phyloP scores from a whole-genome alignment of 345 rosid genomes.

The Acer yangbiense region DNA sequence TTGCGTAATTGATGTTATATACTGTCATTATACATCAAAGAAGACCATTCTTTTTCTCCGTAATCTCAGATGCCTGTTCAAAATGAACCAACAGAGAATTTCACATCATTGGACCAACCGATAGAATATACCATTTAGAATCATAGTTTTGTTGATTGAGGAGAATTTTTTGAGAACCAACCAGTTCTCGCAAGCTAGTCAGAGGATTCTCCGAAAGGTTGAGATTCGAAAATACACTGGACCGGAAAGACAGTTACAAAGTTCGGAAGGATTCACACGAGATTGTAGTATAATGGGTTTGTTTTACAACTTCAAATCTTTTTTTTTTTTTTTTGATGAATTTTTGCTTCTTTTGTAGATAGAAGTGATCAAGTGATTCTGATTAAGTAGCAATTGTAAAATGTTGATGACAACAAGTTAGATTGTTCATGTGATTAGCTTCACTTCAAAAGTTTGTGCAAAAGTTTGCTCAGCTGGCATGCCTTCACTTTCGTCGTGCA shows the following conservation, averaged over 20 bases:
- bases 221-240: neutral
- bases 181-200: neutral
- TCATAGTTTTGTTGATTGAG: neutral
- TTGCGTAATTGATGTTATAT: slow-evolving; percentile 1
- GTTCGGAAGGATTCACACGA: neutral
- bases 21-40: neutral
- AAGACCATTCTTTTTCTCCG: slow-evolving; percentile 17
- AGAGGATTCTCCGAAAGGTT: neutral
- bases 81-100: neutral
- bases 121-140: neutral
- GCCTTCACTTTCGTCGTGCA: neutral
- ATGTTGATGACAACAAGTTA: neutral
- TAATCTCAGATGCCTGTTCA: slow-evolving; percentile 11
- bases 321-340: neutral
- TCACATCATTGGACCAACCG: neutral
- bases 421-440: neutral
- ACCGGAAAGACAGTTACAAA: slow-evolving; percentile 3
- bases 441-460: neutral
- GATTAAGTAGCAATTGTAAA: neutral
- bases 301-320: slow-evolving; percentile 3
- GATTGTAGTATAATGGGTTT: slow-evolving; percentile 8
- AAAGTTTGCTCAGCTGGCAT: neutral
- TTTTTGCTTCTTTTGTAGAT: neutral
- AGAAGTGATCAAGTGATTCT: neutral
- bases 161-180: slow-evolving; percentile 7